Base-by-base conservation (phyloP, 2,329 filamentous ascomycete genomes). In the Zasmidium citrigriseum region DNA sequence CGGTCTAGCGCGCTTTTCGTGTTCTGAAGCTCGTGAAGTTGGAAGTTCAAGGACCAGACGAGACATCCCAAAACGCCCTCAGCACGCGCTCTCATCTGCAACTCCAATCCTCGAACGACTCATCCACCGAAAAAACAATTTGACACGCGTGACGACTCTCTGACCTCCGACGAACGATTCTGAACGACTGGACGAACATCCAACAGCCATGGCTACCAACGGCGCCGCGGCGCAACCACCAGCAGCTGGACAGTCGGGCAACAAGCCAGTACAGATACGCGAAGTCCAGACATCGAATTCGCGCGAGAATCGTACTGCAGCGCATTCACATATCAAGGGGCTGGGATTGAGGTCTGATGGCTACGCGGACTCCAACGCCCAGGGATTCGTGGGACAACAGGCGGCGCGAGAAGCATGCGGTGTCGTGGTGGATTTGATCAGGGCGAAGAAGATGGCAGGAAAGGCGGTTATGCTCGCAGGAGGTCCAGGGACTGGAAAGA, bases 261-360 rank as follows among this genome's bases (percentile, higher is more conserved):
- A 64, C 54, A 68, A 70, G 55, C 67, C 70, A 29, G 72, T 75
- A 9, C 67, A 71, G 48, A 73, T 75, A 54, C 65, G 66, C 55
- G 70, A 74, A 63, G 72, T 74, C n/a, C 68, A 66, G 29, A 66
- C 68, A 23, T 63, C 66, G 23, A 70, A 67, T 54, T 64, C 69
- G 18, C 92, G 95, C 81, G 93, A 97, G 77, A 95, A 96, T 80
- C 88, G 95, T 73, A 99, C 95, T 49, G 93, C 95, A 61, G 90
- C 93, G 68, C 95, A 99, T 78, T 97, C 93, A 54, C 95, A 99
- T 78, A 99, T 99, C 83, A 96, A 92, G 75, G 95, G 95, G 52
- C 83, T 99, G 44, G 95, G 95, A 18, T 79, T 99, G 67, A 90
- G 90, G 72, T 75, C 85, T 51, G 91, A 96, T 86, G 95, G 95